Evolutionary conservation across 2,329 filamentous ascomycete species (phyloP), one percentile per base, ranked within the genome.

Genomic region (Thyridium curvatum): DNA sequence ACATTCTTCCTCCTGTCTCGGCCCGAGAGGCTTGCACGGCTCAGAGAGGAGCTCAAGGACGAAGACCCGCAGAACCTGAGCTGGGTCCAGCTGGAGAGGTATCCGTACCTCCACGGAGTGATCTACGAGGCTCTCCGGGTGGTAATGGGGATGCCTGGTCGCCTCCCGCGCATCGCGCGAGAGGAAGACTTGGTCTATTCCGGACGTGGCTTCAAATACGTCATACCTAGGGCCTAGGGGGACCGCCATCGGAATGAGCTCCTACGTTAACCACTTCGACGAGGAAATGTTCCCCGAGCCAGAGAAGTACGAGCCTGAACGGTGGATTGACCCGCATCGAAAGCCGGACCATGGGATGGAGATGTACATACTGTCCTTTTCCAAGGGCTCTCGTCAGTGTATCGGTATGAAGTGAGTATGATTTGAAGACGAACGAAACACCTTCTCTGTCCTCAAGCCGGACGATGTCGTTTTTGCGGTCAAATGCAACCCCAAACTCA

Each of bases 341-440:
- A 39, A 53, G 21, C 46, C 43, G 21, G 52, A 52, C 4, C 57
- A 56, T 32, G 46, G 52, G 2, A 41, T 66, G 1, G 58, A 66
- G 18, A 54, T 53, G n/a, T 58, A 56, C 31, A 55, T 69, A 32
- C 51, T 69, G 12, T 40, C 62, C 2, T 71, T 71, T 43, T 61
- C 58, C 3, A 65, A 60, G 35, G 68, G 65, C 2, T 53, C 55
- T 4, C 48, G 67, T 12, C 52, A 52, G n/a, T 71, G 68, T 39
- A 50, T 71, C 4, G 67, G 68, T 13, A 54, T 54, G 41, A 59
- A 62, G 57, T 61, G 43, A 46, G 52, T 42, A 18, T 30, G n/a
- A n/a, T n/a, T n/a, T n/a, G n/a, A n/a, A n/a, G n/a, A n/a, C n/a
- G n/a, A n/a, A n/a, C n/a, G n/a, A n/a, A n/a, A n/a, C n/a, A n/a